These are phyloP conservation scores for Blastobotrys capitulatus DNA, from an alignment of 1,139 yeast species.

Conservation along the genomic window DNA sequence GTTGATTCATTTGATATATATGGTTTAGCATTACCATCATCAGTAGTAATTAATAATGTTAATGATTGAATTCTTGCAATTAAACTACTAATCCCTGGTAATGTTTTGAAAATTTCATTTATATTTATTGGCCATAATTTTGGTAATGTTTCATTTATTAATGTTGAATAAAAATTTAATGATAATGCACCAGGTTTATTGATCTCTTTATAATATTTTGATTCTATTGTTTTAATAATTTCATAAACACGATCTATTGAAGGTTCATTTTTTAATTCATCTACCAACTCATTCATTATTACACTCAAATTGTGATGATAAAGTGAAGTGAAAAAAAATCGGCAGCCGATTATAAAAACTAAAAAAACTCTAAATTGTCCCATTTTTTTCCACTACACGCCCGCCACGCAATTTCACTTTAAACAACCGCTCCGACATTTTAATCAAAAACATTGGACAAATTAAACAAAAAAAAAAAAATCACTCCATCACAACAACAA, in stretches of 20 bases:
- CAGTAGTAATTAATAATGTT: not conserved
- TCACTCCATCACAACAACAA: not conserved
- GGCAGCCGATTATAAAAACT: too few species aligned
- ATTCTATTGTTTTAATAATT: slow-evolving; percentile 2
- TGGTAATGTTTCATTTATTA: slow-evolving; percentile 20
- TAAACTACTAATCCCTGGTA: slow-evolving; percentile 18
- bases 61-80: slow-evolving; percentile 13
- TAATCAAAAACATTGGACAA: not conserved
- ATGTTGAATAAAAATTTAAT: slow-evolving; percentile 16
- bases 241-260: slow-evolving; percentile 15
- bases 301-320: too few species aligned
- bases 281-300: too few species aligned
- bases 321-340: too few species aligned
- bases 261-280: slow-evolving; percentile 21
- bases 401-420: too few species aligned
- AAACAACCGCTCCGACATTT: not conserved
- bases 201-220: not conserved
- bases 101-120: slow-evolving; percentile 11
- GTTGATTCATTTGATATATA: not conserved
- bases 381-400: too few species aligned
- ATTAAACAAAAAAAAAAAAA: not conserved
- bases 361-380: slow-evolving; percentile 9
- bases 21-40: slow-evolving; percentile 5
- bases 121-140: slow-evolving; percentile 9
- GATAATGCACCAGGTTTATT: slow-evolving; percentile 9